Evolutionary conservation across 2,329 filamentous ascomycete species (phyloP).

Genomic region (Diplodia scrobiculata): DNA sequence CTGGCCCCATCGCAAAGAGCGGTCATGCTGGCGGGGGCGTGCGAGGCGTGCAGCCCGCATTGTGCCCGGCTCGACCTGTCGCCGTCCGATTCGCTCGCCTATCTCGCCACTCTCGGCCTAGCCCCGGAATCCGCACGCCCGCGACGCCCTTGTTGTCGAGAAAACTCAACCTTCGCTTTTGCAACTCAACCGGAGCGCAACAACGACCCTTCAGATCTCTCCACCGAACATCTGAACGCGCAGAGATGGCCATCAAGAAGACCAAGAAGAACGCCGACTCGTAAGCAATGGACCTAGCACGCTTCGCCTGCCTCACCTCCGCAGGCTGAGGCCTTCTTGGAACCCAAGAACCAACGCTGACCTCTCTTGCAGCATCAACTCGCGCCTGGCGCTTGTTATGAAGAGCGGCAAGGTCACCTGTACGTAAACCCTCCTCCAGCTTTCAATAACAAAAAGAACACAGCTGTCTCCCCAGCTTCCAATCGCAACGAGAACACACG

Average conservation of each 20-base stretch:
- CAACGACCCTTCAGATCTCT: slow-evolving; percentile 38
- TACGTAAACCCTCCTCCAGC: neutral
- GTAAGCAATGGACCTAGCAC: slow-evolving; percentile 45
- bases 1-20: slow-evolving; percentile 13
- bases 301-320: neutral
- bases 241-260: slow-evolving; percentile 72
- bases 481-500: neutral
- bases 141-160: slow-evolving; percentile 21
- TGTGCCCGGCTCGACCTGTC: neutral
- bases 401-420: slow-evolving; percentile 68
- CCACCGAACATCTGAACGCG: slow-evolving; percentile 41
- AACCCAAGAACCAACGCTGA: neutral
- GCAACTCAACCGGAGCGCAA: slow-evolving; percentile 40
- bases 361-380: slow-evolving; percentile 19
- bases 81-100: slow-evolving; percentile 24
- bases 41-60: slow-evolving; percentile 22
- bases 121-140: neutral
- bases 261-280: slow-evolving; percentile 81
- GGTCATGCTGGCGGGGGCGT: slow-evolving; percentile 26
- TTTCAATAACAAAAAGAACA: neutral
- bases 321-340: no score
- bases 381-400: slow-evolving; percentile 68
- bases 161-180: slow-evolving; percentile 23
- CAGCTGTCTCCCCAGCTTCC: no score
- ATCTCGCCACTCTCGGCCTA: neutral